A percentile compares a stretch with the other conserved stretches of the same genome.
These are phyloP conservation scores for Aspergillus brunneoviolaceus DNA, from an alignment of 2,329 filamentous ascomycete genomes.

Conservation along the genomic window DNA sequence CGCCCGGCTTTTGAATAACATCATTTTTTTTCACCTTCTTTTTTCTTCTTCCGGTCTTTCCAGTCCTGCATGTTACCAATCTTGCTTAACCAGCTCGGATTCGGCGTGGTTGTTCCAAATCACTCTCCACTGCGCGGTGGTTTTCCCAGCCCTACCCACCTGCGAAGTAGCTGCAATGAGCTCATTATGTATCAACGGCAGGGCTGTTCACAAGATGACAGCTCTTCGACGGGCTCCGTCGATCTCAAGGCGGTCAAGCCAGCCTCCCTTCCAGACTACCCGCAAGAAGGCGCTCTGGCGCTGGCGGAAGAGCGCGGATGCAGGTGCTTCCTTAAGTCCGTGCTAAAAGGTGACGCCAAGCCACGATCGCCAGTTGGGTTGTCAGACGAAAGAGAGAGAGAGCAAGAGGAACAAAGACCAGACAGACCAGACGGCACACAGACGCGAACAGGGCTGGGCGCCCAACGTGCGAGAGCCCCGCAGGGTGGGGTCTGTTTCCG, in stretches of 20 bases:
- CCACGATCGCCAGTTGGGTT: constrained; percentile 17
- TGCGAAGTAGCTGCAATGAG: not conserved
- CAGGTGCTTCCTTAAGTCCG: constrained; percentile 10
- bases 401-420: not conserved
- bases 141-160: not conserved
- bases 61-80: not conserved
- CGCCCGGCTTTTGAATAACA: not conserved
- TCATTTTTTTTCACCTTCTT: not conserved
- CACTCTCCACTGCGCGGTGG: not conserved
- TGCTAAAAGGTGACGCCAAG: constrained; percentile 5
- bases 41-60: not conserved
- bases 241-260: not conserved
- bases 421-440: constrained; percentile 3
- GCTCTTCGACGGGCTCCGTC: not conserved
- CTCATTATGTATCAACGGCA: not conserved
- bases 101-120: not conserved
- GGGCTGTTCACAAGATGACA: not conserved
- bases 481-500: constrained; percentile 12
- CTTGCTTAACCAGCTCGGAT: not conserved
- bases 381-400: constrained; percentile 16
- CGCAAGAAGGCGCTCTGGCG: constrained; percentile 11
- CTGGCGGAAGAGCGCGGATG: constrained; percentile 21
- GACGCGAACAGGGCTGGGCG: constrained; percentile 5
- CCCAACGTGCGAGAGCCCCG: constrained; percentile 14
- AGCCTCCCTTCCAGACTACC: not conserved